A percentile compares a stretch with the other conserved stretches of the same genome.
Evolutionary conservation across 352 stramenopile genomes (phyloP).

Genomic region (Phytophthora ramorum): DNA sequence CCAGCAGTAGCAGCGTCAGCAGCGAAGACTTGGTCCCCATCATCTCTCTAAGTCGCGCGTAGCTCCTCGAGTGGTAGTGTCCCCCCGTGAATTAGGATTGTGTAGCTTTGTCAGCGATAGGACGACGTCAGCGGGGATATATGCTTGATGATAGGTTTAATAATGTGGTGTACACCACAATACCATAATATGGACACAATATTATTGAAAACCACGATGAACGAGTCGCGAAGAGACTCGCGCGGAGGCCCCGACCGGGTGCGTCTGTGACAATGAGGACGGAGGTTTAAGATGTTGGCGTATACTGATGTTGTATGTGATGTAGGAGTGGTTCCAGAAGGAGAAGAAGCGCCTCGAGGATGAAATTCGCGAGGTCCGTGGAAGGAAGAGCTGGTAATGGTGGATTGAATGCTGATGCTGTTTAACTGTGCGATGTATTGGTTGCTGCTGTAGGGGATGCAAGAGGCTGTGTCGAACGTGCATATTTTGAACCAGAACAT

Average conservation of each 20-base stretch:
- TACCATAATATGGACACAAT: neutral
- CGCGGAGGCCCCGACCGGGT: conserved; percentile 37
- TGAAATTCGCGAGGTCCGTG: conserved; percentile 69
- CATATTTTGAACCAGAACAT: conserved; percentile 86
- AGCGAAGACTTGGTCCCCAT: conserved; percentile 28
- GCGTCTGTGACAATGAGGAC: neutral
- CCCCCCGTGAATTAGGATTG: conserved; percentile 24
- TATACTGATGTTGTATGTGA: conserved; percentile 1
- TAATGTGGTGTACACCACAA: conserved; percentile 3
- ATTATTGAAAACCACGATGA: conserved; percentile 30
- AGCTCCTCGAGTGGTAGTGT: conserved; percentile 3
- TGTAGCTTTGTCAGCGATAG: conserved; percentile 25
- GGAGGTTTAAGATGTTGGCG: neutral
- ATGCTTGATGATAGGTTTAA: neutral
- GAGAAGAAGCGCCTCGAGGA: conserved; percentile 78
- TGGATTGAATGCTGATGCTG: neutral
- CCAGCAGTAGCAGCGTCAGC: conserved; percentile 45
- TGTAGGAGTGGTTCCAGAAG: conserved; percentile 68
- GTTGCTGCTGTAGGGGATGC: conserved; percentile 60
- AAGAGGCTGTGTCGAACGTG: conserved; percentile 83
- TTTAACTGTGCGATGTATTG: neutral
- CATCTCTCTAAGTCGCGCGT: neutral
- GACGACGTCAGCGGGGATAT: conserved; percentile 15
- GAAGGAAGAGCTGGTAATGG: neutral
- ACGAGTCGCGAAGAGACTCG: conserved; percentile 33